Percentiles rank a stretch among this genome's conserved stretches.
phyloP scores from a whole-genome alignment of 148 eudicot species.

The Vaccinium darrowii region DNA sequence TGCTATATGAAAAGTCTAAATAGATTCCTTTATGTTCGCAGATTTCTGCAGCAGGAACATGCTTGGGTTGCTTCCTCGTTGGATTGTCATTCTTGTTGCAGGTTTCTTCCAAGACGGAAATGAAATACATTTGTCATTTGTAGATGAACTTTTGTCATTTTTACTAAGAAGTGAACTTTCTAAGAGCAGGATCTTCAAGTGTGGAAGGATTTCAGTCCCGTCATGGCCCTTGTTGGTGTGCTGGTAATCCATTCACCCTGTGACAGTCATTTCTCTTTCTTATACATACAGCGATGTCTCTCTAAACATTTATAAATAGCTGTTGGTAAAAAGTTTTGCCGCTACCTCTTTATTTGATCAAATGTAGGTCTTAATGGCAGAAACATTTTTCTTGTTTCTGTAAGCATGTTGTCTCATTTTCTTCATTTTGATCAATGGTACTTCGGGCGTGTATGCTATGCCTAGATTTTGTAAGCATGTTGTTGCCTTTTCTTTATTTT shows the following conservation, averaged over 20 bases:
- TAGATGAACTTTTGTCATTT: not conserved
- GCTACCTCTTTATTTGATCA: not conserved
- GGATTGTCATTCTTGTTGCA: constrained; percentile 72
- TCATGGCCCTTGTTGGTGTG: constrained; percentile 64
- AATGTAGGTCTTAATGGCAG: not conserved
- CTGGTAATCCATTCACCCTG: constrained; percentile 52
- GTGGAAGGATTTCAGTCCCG: constrained; percentile 47
- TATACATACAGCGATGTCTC: not conserved
- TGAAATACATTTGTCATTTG: not conserved
- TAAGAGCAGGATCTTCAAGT: constrained; percentile 50
- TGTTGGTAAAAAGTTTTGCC: not conserved
- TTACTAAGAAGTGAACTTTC: constrained; percentile 6
- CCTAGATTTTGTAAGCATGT: too few relatives aligned
- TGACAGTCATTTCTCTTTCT: not conserved
- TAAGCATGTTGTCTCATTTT: not conserved
- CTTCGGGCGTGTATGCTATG: too few relatives aligned
- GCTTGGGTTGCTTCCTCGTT: constrained; percentile 60
- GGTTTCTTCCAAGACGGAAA: constrained; percentile 33
- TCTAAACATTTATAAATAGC: not conserved
- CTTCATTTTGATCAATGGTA: too few relatives aligned
- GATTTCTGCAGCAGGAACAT: constrained; percentile 91
- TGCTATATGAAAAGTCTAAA: not conserved
- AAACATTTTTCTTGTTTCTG: not conserved
- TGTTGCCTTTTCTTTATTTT: too few relatives aligned
- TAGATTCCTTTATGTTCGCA: constrained; percentile 26